phyloP scores from a whole-genome alignment of 2,329 filamentous ascomycete species.

The Hypoxylon sp. region DNA sequence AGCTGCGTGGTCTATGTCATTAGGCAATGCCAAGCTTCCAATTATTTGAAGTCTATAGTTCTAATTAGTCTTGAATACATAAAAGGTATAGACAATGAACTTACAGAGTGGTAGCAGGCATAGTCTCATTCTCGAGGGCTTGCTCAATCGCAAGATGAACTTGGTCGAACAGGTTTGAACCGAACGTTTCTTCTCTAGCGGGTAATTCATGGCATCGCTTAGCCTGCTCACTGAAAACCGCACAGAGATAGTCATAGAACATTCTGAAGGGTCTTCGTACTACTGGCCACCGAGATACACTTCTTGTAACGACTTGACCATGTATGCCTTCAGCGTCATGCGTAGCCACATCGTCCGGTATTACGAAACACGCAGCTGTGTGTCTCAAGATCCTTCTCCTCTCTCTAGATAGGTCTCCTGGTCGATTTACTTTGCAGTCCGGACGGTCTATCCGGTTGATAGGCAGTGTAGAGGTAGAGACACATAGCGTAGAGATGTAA shows the following conservation, averaged over 20 bases:
- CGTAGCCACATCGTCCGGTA: slow-evolving; percentile 43
- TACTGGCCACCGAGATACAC: slow-evolving; percentile 6
- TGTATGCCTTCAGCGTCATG: slow-evolving; percentile 13
- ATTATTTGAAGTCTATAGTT: slow-evolving; percentile 47
- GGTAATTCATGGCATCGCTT: background rate
- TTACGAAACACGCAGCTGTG: slow-evolving; percentile 45
- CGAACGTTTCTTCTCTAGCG: slow-evolving; percentile 14
- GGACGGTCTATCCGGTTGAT: slow-evolving; percentile 39
- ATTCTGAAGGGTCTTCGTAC: slow-evolving; percentile 41
- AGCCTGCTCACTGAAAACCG: slow-evolving; percentile 8
- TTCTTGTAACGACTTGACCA: background rate
- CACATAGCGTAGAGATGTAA: slow-evolving; percentile 58
- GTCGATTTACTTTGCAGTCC: slow-evolving; percentile 30
- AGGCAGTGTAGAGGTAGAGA: slow-evolving; percentile 40
- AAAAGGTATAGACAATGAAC: slow-evolving; percentile 8
- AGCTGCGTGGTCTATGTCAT: slow-evolving; percentile 35
- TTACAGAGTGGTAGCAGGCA: slow-evolving; percentile 50
- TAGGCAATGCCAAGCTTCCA: slow-evolving; percentile 32
- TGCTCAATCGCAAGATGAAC: slow-evolving; percentile 41
- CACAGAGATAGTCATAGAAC: slow-evolving; percentile 47
- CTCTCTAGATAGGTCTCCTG: slow-evolving; percentile 15
- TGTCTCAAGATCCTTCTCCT: slow-evolving; percentile 39
- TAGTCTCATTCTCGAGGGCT: slow-evolving; percentile 33
- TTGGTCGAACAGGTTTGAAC: slow-evolving; percentile 43
- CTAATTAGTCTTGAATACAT: slow-evolving; percentile 30